These are phyloP conservation scores for Polytrichum commune DNA, from an alignment of 225 moss, liverwort and hornwort genomes.

Conservation along the genomic window DNA sequence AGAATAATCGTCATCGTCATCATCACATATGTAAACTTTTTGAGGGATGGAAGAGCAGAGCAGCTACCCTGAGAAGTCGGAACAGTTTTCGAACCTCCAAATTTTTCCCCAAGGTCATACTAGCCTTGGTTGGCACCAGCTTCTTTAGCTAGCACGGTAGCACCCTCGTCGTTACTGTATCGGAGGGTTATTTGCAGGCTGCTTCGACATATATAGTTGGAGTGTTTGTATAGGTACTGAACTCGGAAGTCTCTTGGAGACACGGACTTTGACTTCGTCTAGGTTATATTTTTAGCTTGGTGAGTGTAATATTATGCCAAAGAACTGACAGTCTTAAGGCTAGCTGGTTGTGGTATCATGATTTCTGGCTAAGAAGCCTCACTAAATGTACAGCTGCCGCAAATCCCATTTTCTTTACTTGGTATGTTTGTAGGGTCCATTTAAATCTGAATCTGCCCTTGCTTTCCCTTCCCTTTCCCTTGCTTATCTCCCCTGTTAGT, in stretches of 20 bases:
- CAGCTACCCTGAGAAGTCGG: not conserved
- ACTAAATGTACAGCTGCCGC: too few species aligned
- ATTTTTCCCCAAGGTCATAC: not conserved
- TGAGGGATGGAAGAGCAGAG: too few species aligned
- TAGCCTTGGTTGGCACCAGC: not conserved
- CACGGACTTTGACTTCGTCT: not conserved
- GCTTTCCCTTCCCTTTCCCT: too few species aligned
- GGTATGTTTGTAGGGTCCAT: too few species aligned
- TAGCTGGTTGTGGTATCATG: not conserved
- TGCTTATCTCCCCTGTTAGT: too few species aligned
- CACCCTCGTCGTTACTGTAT: too few species aligned
- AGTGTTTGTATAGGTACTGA: not conserved
- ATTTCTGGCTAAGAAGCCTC: too few species aligned
- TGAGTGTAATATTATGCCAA: conserved; percentile 9
- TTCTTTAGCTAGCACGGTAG: not conserved
- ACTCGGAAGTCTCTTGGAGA: conserved; percentile 3
- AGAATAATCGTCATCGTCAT: not conserved
- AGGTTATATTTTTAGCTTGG: not conserved
- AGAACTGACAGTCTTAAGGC: not conserved
- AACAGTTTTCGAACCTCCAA: not conserved
- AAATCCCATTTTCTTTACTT: too few species aligned
- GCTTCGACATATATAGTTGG: not conserved
- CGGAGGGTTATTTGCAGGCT: not conserved
- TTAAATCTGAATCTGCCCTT: too few species aligned
- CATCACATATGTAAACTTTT: not conserved